Percentiles rank a stretch among this genome's conserved stretches.
phyloP scores from a whole-genome alignment of 2,329 filamentous ascomycete genomes.

The Diplodia seriata region DNA sequence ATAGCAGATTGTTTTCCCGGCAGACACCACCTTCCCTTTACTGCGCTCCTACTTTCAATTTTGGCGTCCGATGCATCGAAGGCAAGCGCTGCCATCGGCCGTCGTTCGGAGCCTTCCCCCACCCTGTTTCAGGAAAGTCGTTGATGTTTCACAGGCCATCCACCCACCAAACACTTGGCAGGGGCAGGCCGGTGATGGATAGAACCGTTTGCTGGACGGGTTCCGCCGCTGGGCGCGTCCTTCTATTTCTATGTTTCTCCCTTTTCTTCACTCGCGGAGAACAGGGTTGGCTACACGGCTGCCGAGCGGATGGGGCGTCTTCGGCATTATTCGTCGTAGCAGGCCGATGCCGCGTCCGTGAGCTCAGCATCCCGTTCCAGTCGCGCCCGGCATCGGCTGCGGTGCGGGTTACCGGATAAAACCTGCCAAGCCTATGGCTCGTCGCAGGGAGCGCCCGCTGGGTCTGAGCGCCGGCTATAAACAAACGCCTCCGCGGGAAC shows the following conservation, averaged over 20 bases:
- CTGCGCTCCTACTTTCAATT: background rate
- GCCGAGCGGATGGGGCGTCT: background rate
- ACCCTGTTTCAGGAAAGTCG: conserved; percentile 11
- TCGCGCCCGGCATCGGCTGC: conserved; percentile 5
- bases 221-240: background rate
- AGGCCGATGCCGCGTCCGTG: conserved; percentile 19
- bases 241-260: background rate
- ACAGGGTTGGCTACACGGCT: background rate
- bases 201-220: background rate
- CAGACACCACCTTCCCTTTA: background rate
- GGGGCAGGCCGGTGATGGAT: conserved; percentile 1
- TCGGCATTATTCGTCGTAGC: conserved; percentile 9
- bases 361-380: conserved; percentile 11
- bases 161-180: background rate
- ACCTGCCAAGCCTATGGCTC: conserved; percentile 21
- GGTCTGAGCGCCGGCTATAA: conserved; percentile 5
- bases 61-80: background rate
- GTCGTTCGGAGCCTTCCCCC: background rate
- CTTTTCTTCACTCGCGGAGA: background rate
- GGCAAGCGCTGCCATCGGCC: conserved; percentile 12
- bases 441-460: conserved; percentile 10
- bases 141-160: conserved; percentile 8
- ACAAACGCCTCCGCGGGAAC: conserved; percentile 16
- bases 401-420: conserved; percentile 14
- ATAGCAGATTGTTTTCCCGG: background rate